A percentile compares a stretch with the other conserved stretches of the same genome.
These are phyloP conservation scores for Raphanus raphanistrum DNA, from an alignment of 345 rosid species.

Conservation along the genomic window DNA sequence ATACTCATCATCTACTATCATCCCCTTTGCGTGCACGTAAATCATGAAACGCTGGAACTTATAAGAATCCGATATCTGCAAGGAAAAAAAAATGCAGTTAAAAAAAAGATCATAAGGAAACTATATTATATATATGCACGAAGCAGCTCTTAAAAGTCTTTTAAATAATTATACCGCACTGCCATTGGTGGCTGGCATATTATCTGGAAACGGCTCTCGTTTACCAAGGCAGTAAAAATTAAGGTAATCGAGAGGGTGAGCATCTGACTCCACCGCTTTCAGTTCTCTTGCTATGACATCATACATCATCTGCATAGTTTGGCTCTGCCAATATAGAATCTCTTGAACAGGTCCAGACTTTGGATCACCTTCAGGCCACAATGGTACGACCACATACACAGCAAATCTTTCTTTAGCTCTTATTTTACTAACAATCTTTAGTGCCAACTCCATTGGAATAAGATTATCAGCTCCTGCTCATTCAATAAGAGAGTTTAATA, in stretches of 20 bases:
- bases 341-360: conserved; percentile 71
- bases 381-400: not conserved
- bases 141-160: not conserved
- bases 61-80: too few relatives aligned
- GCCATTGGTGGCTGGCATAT: conserved; percentile 32
- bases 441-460: conserved; percentile 51
- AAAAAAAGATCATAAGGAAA: not conserved
- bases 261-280: conserved; percentile 46
- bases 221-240: conserved; percentile 94
- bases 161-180: conserved; percentile 43
- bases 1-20: conserved; percentile 90
- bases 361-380: not conserved
- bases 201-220: conserved; percentile 50
- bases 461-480: conserved; percentile 85
- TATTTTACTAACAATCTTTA: not conserved
- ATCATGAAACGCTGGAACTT: too few relatives aligned
- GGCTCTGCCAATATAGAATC: conserved; percentile 95
- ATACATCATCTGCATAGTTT: conserved; percentile 96
- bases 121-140: not conserved
- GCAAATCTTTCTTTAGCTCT: not conserved
- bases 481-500: not conserved
- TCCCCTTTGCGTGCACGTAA: conserved; percentile 50
- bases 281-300: conserved; percentile 58
- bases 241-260: conserved; percentile 88
- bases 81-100: too few relatives aligned